Conservation (phyloP, 345 rosid genomes). For the Sapria himalayana region DNA sequence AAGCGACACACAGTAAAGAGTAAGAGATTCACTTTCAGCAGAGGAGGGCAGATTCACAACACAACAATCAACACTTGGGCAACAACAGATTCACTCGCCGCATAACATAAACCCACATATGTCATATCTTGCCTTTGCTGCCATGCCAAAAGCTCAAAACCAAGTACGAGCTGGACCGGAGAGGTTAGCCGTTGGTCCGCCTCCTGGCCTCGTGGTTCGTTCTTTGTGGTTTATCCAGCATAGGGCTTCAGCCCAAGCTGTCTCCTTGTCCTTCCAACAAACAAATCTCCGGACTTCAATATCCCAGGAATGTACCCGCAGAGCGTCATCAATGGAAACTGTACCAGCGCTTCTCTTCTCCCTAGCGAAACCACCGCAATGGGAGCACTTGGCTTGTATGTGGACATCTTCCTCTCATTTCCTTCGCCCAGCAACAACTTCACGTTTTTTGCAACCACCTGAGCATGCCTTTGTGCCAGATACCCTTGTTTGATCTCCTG, state of each 20-base stretch:
- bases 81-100: too few relatives aligned
- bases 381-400: slow-evolving; percentile 22
- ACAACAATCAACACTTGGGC: too few relatives aligned
- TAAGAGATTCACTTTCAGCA: too few relatives aligned
- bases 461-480: slow-evolving; percentile 46
- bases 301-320: slow-evolving; percentile 54
- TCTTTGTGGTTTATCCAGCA: too few relatives aligned
- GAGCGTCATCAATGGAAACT: slow-evolving; percentile 42
- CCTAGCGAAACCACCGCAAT: slow-evolving; percentile 52
- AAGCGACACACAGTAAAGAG: too few relatives aligned
- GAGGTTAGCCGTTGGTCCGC: too few relatives aligned
- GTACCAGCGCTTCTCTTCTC: slow-evolving; percentile 53
- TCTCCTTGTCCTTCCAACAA: slow-evolving; percentile 60
- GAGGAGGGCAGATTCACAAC: too few relatives aligned
- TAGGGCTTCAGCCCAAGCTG: slow-evolving; percentile 26
- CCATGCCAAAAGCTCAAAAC: too few relatives aligned
- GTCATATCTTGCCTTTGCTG: too few relatives aligned
- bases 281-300: slow-evolving; percentile 53
- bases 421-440: slow-evolving; percentile 37
- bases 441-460: slow-evolving; percentile 42
- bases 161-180: too few relatives aligned
- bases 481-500: slow-evolving; percentile 79
- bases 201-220: too few relatives aligned
- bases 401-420: slow-evolving; percentile 29
- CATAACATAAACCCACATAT: too few relatives aligned